These are phyloP conservation scores for Phytopythium mirpurense DNA, from an alignment of 352 stramenopile genomes.

Conservation along the genomic window DNA sequence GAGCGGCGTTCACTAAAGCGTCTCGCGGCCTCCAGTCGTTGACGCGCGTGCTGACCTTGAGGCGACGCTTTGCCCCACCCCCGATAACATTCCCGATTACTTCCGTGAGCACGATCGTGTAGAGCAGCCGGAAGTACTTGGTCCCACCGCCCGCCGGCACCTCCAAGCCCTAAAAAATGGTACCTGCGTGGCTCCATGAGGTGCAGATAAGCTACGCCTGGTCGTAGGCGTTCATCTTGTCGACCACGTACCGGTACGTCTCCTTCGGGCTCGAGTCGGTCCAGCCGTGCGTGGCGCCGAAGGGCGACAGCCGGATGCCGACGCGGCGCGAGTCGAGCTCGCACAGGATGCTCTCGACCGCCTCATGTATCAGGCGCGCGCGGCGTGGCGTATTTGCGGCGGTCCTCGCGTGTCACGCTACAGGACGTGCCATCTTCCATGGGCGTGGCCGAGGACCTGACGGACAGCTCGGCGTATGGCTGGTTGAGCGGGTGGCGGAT, in stretches of 20 bases:
- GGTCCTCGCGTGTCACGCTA: conserved; percentile 22
- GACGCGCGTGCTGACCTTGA: conserved; percentile 20
- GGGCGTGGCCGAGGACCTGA: conserved; percentile 41
- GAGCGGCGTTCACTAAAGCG: conserved; percentile 39
- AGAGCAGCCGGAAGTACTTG: conserved; percentile 35
- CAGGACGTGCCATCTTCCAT: conserved; percentile 16
- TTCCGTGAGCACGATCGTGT: conserved; percentile 42
- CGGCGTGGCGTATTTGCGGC: conserved; percentile 35
- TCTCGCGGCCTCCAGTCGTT: conserved; percentile 20
- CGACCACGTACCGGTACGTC: conserved; percentile 29
- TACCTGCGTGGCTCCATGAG: conserved; percentile 39
- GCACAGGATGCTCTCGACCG: conserved; percentile 45
- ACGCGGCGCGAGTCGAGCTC: conserved; percentile 27
- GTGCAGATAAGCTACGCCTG: conserved; percentile 43
- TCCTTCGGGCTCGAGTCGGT: conserved; percentile 29
- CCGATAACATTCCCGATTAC: no score
- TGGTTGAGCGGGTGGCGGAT: conserved; percentile 28
- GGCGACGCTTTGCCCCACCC: no score
- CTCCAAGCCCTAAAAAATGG: conserved; percentile 19
- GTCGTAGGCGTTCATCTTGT: conserved; percentile 35
- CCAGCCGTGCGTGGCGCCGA: conserved; percentile 29
- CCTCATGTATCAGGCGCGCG: conserved; percentile 51
- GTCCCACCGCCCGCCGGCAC: conserved; percentile 32
- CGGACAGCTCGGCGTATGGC: conserved; percentile 31
- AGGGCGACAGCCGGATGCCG: conserved; percentile 27